phyloP scores from a whole-genome alignment of 1,139 yeast genomes.

The Scheffersomyces illinoinensis region DNA sequence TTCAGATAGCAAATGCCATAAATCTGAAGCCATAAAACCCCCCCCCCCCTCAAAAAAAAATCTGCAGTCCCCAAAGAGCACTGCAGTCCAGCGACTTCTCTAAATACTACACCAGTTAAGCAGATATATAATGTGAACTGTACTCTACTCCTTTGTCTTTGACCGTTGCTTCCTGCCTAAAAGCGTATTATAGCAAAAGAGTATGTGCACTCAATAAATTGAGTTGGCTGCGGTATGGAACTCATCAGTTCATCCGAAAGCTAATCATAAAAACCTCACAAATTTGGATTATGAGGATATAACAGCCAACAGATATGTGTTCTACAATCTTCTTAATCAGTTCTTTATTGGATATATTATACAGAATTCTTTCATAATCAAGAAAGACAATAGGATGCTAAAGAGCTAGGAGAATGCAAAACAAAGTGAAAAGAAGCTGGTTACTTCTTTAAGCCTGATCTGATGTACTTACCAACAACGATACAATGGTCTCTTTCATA shows the following conservation, averaged over 20 bases:
- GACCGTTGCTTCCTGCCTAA: too few species aligned
- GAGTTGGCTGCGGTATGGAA: too few species aligned
- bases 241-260: too few species aligned
- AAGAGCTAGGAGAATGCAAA: not conserved
- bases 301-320: not conserved
- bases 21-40: too few species aligned
- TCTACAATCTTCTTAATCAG: not conserved
- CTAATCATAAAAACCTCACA: not conserved
- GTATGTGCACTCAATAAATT: too few species aligned
- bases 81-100: too few species aligned
- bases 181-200: too few species aligned
- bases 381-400: not conserved
- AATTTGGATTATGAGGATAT: not conserved
- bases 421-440: not conserved
- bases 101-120: too few species aligned
- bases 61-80: too few species aligned
- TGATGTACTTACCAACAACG: constrained; percentile 93
- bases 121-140: too few species aligned
- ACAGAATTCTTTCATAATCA: not conserved
- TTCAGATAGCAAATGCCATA: not conserved
- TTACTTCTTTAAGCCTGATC: constrained; percentile 74
- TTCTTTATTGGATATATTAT: not conserved
- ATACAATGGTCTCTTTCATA: constrained; percentile 99
- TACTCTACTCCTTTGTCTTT: too few species aligned
- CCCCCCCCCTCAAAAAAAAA: too few species aligned